Conservation (phyloP, 2,329 filamentous ascomycete species). For the Bipolaris cookei region DNA sequence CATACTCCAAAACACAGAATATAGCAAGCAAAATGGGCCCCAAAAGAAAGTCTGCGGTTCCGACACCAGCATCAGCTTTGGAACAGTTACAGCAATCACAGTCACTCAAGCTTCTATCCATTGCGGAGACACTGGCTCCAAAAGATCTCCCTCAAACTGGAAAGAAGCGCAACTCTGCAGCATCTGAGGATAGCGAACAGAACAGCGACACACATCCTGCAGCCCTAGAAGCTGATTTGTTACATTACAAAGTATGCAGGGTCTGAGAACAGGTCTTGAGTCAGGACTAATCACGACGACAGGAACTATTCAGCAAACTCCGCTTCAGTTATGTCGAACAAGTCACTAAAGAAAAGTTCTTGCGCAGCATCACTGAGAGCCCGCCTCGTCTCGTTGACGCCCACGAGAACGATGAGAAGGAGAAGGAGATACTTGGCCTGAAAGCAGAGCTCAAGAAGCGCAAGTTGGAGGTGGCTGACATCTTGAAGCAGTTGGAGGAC, state of each 20-base stretch:
- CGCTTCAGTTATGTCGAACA: constrained; percentile 98
- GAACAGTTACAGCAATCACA: constrained; percentile 65
- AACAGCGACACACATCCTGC: constrained; percentile 69
- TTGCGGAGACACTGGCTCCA: constrained; percentile 75
- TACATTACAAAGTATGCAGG: constrained; percentile 74
- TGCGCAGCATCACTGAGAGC: constrained; percentile 88
- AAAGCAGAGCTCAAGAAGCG: constrained; percentile 80
- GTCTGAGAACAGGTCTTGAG: background rate
- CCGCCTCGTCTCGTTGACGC: constrained; percentile 84
- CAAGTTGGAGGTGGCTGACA: constrained; percentile 77
- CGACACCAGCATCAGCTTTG: constrained; percentile 50
- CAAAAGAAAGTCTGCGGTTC: constrained; percentile 29
- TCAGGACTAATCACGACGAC: constrained; percentile 14
- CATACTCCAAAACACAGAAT: constrained; percentile 2
- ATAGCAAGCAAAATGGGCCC: constrained; percentile 32
- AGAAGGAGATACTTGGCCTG: constrained; percentile 66
- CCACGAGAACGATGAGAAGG: constrained; percentile 69
- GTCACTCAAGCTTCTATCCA: constrained; percentile 72
- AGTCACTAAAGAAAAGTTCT: constrained; percentile 97
- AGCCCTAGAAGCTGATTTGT: constrained; percentile 80
- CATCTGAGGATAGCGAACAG: constrained; percentile 73
- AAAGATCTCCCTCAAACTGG: constrained; percentile 52
- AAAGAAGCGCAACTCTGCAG: constrained; percentile 58
- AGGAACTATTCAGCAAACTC: constrained; percentile 92
- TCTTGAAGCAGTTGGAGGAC: constrained; percentile 74